Percentiles rank a stretch among this genome's conserved stretches.
phyloP scores from a whole-genome alignment of 352 stramenopile genomes.

The Phytopythium delawarense region DNA sequence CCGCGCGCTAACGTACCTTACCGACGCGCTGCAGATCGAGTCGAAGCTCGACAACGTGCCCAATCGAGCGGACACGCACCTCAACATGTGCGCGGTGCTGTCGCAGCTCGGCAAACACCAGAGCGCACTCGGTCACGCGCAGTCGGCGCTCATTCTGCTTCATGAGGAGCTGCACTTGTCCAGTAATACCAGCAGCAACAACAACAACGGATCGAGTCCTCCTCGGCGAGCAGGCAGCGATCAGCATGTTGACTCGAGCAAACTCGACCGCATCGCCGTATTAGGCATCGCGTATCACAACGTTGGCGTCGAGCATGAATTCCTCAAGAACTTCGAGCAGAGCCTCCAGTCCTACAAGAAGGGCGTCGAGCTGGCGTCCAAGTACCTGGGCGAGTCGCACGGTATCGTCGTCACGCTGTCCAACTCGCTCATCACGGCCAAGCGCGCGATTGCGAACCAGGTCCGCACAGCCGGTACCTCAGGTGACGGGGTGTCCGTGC shows the following conservation, averaged over 20 bases:
- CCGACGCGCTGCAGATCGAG: constrained; percentile 92
- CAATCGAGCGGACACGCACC: constrained; percentile 92
- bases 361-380: constrained; percentile 83
- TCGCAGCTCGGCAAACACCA: constrained; percentile 90
- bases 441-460: constrained; percentile 49
- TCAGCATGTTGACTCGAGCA: constrained; percentile 27
- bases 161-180: constrained; percentile 89
- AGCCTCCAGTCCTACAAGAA: constrained; percentile 91
- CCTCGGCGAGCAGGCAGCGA: background rate
- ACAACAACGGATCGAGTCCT: constrained; percentile 14
- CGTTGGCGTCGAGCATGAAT: constrained; percentile 94
- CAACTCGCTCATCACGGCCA: constrained; percentile 86
- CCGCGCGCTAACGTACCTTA: constrained; percentile 90
- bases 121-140: constrained; percentile 88
- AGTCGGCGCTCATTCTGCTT: constrained; percentile 90
- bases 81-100: constrained; percentile 94
- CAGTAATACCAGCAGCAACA: constrained; percentile 9
- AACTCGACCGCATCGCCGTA: constrained; percentile 89
- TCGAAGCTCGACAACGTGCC: constrained; percentile 73
- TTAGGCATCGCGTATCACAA: constrained; percentile 95
- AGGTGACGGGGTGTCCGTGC: constrained; percentile 52
- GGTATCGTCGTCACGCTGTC: constrained; percentile 90
- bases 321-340: constrained; percentile 90
- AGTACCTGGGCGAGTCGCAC: constrained; percentile 86
- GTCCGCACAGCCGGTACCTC: constrained; percentile 35